phyloP scores from a whole-genome alignment of 2,329 filamentous ascomycete genomes.

The Ascochyta viciae-villosae region DNA sequence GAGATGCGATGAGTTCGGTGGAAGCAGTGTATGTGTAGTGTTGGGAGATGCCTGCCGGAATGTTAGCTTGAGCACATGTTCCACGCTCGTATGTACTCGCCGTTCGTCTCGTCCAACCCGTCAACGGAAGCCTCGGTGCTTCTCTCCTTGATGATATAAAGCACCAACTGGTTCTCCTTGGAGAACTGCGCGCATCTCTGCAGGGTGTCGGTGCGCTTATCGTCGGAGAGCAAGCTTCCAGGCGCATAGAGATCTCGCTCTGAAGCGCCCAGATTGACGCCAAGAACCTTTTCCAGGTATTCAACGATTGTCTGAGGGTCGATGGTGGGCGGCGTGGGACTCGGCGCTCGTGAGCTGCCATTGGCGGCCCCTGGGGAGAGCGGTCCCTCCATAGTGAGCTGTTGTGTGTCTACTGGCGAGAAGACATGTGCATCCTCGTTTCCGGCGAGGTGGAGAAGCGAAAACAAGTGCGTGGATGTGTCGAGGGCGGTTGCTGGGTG shows the following conservation, averaged over 20 bases:
- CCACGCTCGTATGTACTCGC: constrained; percentile 27
- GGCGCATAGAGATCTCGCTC: constrained; percentile 79
- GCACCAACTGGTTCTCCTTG: constrained; percentile 81
- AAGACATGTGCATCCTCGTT: constrained; percentile 45
- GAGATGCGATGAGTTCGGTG: constrained; percentile 79
- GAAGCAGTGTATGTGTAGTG: constrained; percentile 79
- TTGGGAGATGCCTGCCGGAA: constrained; percentile 50
- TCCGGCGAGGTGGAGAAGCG: constrained; percentile 17
- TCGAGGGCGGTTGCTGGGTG: background rate
- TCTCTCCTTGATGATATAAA: constrained; percentile 90
- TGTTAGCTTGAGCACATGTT: constrained; percentile 38
- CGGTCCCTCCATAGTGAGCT: constrained; percentile 51
- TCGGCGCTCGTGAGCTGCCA: constrained; percentile 47
- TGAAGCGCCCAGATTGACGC: constrained; percentile 58
- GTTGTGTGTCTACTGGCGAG: constrained; percentile 32
- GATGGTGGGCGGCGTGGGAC: constrained; percentile 50
- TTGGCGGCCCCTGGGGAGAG: constrained; percentile 50
- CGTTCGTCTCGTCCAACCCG: constrained; percentile 41
- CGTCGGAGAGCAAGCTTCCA: constrained; percentile 81
- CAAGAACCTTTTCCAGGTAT: constrained; percentile 57
- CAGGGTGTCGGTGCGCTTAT: constrained; percentile 77
- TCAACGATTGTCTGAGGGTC: constrained; percentile 57
- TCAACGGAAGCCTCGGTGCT: constrained; percentile 54
- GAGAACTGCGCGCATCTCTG: constrained; percentile 90
- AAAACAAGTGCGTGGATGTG: background rate